Evolutionary conservation across 805 yeast genomes (phyloP).

Genomic region (Babjeviella inositovora): DNA sequence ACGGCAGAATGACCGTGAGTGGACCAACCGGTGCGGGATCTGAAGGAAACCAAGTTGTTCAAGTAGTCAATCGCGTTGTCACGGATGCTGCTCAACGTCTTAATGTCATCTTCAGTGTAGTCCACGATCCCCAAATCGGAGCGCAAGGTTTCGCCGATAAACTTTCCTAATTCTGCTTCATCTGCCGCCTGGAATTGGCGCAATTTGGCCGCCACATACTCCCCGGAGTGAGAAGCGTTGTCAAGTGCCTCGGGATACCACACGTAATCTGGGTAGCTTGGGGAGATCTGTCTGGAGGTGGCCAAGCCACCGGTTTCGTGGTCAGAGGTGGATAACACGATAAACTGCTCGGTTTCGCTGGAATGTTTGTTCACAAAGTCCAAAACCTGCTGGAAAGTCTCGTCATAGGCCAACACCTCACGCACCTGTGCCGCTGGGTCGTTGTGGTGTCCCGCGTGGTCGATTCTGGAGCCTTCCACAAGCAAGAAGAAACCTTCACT

Average conservation of each 20-base stretch:
- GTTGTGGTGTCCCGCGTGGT: slow-evolving; percentile 89
- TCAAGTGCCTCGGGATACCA: slow-evolving; percentile 75
- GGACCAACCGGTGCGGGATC: slow-evolving; percentile 92
- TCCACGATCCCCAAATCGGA: slow-evolving; percentile 54
- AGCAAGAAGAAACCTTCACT: slow-evolving; percentile 83
- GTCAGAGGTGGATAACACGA: slow-evolving; percentile 72
- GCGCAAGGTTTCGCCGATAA: slow-evolving; percentile 38
- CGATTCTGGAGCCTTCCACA: slow-evolving; percentile 87
- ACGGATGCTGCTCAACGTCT: slow-evolving; percentile 16
- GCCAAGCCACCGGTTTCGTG: slow-evolving; percentile 95
- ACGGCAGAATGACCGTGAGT: slow-evolving; percentile 96
- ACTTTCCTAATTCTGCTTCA: slow-evolving; percentile 17
- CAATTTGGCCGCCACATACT: slow-evolving; percentile 37
- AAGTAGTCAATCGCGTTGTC: slow-evolving; percentile 24
- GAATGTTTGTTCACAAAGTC: slow-evolving; percentile 55
- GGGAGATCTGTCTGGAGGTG: slow-evolving; percentile 63
- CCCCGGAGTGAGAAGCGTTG: slow-evolving; percentile 67
- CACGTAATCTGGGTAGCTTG: slow-evolving; percentile 64
- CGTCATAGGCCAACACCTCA: slow-evolving; percentile 79
- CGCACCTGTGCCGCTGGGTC: slow-evolving; percentile 92
- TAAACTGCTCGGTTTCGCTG: slow-evolving; percentile 66
- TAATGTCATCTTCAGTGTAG: slow-evolving; percentile 36
- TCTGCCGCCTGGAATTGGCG: slow-evolving; percentile 12
- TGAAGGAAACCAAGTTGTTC: slow-evolving; percentile 56
- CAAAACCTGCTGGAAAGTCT: slow-evolving; percentile 60